phyloP scores from a whole-genome alignment of 495 filamentous ascomycete genomes.

The Bryoglossum gracile region DNA sequence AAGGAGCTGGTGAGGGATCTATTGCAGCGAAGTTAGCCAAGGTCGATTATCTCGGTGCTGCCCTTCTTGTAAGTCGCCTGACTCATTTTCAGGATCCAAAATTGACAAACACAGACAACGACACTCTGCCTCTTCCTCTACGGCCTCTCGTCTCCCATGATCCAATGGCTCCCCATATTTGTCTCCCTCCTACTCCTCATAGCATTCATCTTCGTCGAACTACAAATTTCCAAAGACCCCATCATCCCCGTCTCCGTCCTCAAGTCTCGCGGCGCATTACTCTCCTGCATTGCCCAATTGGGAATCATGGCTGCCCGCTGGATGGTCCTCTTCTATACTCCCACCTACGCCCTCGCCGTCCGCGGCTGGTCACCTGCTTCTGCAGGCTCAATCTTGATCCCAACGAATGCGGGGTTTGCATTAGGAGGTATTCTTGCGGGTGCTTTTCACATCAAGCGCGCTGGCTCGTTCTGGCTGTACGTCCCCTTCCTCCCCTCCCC shows the following conservation, averaged over 20 bases:
- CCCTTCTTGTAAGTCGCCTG: constrained; percentile 46
- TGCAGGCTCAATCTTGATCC: constrained; percentile 64
- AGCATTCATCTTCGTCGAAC: constrained; percentile 56
- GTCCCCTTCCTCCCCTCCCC: constrained; percentile 2
- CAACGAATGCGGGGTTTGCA: constrained; percentile 70
- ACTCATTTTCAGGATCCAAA: background rate
- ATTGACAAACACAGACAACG: constrained; percentile 28
- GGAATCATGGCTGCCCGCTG: constrained; percentile 71
- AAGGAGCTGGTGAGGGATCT: constrained; percentile 2
- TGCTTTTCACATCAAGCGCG: constrained; percentile 59
- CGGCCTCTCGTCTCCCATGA: constrained; percentile 51
- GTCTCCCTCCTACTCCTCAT: constrained; percentile 45
- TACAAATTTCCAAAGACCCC: constrained; percentile 48
- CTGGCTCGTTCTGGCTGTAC: constrained; percentile 56
- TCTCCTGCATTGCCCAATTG: constrained; percentile 61
- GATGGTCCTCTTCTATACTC: constrained; percentile 70
- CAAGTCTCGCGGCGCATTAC: constrained; percentile 51
- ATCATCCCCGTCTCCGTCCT: constrained; percentile 64
- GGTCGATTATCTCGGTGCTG: constrained; percentile 63
- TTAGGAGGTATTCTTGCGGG: constrained; percentile 62
- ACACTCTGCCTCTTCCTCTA: constrained; percentile 54
- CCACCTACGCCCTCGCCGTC: constrained; percentile 66
- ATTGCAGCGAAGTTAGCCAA: constrained; percentile 43
- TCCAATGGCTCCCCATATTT: constrained; percentile 49
- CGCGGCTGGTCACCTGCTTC: constrained; percentile 55